A percentile compares a stretch with the other conserved stretches of the same genome.
These are phyloP conservation scores for Medicago lupulina DNA, from an alignment of 306 rosid genomes.

Conservation along the genomic window DNA sequence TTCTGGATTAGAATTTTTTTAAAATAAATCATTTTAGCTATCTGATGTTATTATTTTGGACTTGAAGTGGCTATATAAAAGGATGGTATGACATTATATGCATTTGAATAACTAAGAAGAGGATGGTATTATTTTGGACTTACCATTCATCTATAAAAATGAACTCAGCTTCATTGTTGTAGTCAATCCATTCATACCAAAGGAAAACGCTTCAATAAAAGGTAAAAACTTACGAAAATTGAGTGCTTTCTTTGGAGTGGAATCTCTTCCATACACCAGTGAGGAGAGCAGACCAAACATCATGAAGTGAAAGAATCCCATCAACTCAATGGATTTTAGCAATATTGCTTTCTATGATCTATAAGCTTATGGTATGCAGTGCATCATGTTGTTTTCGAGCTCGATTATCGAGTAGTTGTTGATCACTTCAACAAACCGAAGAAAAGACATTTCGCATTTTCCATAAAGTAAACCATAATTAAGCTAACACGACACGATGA, in stretches of 20 bases:
- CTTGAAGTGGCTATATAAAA: too few relatives aligned
- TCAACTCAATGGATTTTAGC: neutral
- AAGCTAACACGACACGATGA: slow-evolving; percentile 43
- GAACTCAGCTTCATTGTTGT: neutral
- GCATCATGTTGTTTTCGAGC: neutral
- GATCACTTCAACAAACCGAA: neutral
- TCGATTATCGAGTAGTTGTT: neutral
- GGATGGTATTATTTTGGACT: too few relatives aligned
- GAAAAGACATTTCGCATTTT: neutral
- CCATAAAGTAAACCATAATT: neutral
- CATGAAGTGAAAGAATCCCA: neutral
- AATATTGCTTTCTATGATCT: neutral
- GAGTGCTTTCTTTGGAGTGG: neutral
- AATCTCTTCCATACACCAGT: neutral
- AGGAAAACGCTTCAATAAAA: neutral
- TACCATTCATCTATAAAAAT: neutral
- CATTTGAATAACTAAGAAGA: too few relatives aligned
- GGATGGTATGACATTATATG: too few relatives aligned
- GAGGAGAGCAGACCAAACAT: too few relatives aligned
- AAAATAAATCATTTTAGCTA: too few relatives aligned
- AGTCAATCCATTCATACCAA: too few relatives aligned
- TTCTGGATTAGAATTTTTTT: too few relatives aligned
- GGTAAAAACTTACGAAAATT: neutral
- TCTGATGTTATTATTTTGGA: too few relatives aligned
- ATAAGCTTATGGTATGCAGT: neutral